phyloP scores from a whole-genome alignment of 345 rosid genomes.

The Populus pruinosa region DNA sequence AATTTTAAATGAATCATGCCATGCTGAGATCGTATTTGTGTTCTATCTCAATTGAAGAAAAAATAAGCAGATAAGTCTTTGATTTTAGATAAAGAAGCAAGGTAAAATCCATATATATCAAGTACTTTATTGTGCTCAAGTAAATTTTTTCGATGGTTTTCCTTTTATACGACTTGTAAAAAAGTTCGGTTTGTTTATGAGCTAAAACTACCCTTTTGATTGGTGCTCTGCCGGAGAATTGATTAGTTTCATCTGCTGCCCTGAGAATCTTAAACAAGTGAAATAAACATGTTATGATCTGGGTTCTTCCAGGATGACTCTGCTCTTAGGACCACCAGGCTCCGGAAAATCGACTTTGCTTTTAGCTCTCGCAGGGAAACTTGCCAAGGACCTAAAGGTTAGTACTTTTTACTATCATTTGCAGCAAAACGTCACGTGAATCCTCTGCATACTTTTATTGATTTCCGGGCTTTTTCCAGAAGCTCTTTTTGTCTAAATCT shows the following conservation, averaged over 20 bases:
- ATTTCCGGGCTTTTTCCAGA: background rate
- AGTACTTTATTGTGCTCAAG: background rate
- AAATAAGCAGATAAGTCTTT: background rate
- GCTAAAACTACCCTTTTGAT: background rate
- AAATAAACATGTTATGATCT: background rate
- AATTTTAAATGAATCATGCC: background rate
- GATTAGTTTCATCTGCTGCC: conserved; percentile 8
- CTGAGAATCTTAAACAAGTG: background rate
- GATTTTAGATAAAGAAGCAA: too few species aligned
- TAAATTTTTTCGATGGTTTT: too few species aligned
- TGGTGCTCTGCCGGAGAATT: background rate
- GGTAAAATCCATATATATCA: too few species aligned
- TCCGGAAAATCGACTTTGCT: conserved; percentile 88
- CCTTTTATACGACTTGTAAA: too few species aligned
- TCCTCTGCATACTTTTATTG: background rate
- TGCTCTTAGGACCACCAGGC: conserved; percentile 92
- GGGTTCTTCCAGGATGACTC: conserved; percentile 62
- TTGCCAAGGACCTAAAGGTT: conserved; percentile 57
- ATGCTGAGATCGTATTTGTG: background rate
- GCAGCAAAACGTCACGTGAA: conserved; percentile 21
- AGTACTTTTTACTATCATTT: conserved; percentile 24
- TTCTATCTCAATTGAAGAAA: background rate
- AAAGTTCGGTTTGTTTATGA: too few species aligned
- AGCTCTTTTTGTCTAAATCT: background rate
- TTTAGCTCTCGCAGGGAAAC: conserved; percentile 78